Base-by-base conservation (phyloP, 257 asterid species). In the Fraxinus excelsior region DNA sequence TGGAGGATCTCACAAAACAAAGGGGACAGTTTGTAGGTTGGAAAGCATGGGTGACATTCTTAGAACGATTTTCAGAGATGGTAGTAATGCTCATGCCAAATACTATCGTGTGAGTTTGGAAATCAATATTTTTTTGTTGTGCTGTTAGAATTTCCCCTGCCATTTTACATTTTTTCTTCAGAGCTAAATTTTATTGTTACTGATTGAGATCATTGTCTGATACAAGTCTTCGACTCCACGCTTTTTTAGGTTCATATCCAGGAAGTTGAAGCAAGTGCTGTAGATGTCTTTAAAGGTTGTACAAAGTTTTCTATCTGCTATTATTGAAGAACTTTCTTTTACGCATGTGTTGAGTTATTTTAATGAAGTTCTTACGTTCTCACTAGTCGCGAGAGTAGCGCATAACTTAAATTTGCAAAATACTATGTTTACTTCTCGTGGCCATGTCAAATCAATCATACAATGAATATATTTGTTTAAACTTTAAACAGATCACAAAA, bases 1-100 rank as follows among this genome's bases (percentile, higher is more conserved):
- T 84, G 91, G 91, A 80, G 92, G 92, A 79, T 73, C 88, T 72
- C 79, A 82, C 73, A 93, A 89, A 82, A 38, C 89, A n/a, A 89
- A 83, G 81, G 90, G 93, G 60, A 78, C 87, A 34, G 53, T 81
- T 76, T 90, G 80, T 87, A 88, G 97, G 87, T 88, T 93, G 73
- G 98, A 91, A 82, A 91, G 88, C 88, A 84, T 95, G 90, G 93
- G 92, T 3, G 98, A 95, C 74, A 84, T 93, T 86, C 87, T 95
- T 79, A 82, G 85, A 74, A 76, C 89, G 78, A 87, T 95, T 82
- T 95, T 91, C 84, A 93, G 82, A 85, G 88, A 89, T 82, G 84
- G 80, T 46, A 78, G 80, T 67, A 86, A 85, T 83, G 74, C 87
- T 66, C 99, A 95, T 87, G 96, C 99, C 70, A 92, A 86, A 67